Percentiles rank a stretch among this genome's conserved stretches.
phyloP scores from a whole-genome alignment of 2,329 filamentous ascomycete species.

The Blastomyces parvus region DNA sequence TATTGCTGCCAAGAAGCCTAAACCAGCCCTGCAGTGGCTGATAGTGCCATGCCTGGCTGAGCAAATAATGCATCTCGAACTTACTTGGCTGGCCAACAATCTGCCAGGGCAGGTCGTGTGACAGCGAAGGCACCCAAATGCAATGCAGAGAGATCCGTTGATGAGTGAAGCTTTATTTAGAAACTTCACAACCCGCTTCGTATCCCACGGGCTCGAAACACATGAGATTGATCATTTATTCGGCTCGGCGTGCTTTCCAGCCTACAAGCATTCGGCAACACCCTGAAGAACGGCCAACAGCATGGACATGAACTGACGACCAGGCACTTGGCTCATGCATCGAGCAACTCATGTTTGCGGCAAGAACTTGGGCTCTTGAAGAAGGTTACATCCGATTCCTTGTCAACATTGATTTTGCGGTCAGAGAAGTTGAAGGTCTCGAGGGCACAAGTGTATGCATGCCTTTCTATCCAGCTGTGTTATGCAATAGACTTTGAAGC shows the following conservation, averaged over 20 bases:
- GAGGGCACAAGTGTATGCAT: neutral
- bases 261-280: no score
- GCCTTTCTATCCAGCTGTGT: neutral
- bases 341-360: neutral
- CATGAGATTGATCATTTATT: no score
- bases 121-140: neutral
- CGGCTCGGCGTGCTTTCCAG: no score
- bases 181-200: neutral
- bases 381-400: neutral
- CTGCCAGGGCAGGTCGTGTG: neutral
- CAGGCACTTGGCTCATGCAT: neutral
- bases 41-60: neutral
- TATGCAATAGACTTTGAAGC: neutral
- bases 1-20: neutral
- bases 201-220: neutral
- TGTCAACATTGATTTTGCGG: neutral
- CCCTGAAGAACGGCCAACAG: neutral
- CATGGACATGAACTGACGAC: neutral
- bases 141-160: neutral
- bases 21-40: neutral
- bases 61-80: neutral
- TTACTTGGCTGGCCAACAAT: neutral
- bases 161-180: neutral
- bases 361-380: neutral
- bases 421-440: neutral